phyloP scores from a whole-genome alignment of 306 rosid genomes.

The Gastrolobium bilobum region DNA sequence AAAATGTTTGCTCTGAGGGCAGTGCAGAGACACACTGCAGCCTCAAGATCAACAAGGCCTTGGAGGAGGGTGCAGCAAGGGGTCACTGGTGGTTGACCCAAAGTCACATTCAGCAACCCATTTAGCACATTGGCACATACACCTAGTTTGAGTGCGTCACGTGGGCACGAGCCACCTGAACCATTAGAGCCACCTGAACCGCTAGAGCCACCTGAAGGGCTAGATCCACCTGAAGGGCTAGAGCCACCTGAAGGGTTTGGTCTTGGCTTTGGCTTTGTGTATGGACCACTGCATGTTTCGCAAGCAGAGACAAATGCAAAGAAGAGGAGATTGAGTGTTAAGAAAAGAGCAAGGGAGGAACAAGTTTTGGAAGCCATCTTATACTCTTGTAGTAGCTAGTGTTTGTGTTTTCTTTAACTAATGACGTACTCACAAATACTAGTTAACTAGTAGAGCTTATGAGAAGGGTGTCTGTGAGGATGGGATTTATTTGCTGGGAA shows the following conservation, averaged over 20 bases:
- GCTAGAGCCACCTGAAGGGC: background rate
- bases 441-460: background rate
- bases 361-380: constrained; percentile 70
- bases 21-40: constrained; percentile 87
- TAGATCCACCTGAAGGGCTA: background rate
- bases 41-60: constrained; percentile 80
- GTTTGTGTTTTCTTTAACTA: background rate
- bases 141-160: constrained; percentile 71
- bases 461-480: constrained; percentile 22
- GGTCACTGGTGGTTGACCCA: constrained; percentile 66
- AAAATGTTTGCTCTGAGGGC: constrained; percentile 73
- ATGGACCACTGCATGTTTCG: constrained; percentile 48
- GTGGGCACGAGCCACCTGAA: constrained; percentile 55
- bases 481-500: background rate
- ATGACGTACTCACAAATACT: background rate
- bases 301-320: constrained; percentile 72
- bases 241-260: constrained; percentile 23
- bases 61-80: constrained; percentile 77
- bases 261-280: constrained; percentile 42
- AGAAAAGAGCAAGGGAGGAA: constrained; percentile 72
- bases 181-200: no score
- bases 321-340: constrained; percentile 74
- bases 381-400: constrained; percentile 28
- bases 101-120: constrained; percentile 60
- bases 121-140: constrained; percentile 69